Evolutionary conservation across 306 rosid species (phyloP).

Genomic region (Pterocarpus macrocarpus): DNA sequence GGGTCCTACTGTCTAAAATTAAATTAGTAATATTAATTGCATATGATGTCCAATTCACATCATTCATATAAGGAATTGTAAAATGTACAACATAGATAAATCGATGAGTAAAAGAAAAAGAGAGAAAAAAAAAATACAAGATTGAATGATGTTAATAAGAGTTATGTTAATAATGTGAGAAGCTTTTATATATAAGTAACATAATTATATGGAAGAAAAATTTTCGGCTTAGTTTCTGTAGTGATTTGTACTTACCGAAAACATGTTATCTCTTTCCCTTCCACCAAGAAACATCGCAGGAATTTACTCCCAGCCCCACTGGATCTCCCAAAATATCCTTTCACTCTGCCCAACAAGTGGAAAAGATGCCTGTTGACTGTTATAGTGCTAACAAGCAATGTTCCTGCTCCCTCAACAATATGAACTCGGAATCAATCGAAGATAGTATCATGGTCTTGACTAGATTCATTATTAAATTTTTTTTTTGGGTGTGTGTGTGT

Average conservation of each 20-base stretch:
- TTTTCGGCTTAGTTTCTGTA: neutral
- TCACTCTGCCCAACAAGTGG: constrained; percentile 4
- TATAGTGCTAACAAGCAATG: neutral
- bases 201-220: neutral
- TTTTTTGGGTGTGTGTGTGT: neutral
- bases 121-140: no score
- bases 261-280: neutral
- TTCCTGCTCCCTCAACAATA: neutral
- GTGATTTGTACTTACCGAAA: constrained; percentile 2
- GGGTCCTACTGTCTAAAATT: neutral
- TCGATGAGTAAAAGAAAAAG: neutral
- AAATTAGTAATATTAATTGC: neutral
- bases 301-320: constrained; percentile 35
- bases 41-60: neutral
- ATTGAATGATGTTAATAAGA: neutral
- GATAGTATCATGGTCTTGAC: neutral
- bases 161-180: neutral
- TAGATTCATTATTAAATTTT: neutral
- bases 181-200: neutral
- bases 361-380: neutral
- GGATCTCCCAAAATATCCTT: constrained; percentile 32
- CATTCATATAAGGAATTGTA: no score
- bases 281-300: constrained; percentile 17
- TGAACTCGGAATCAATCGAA: neutral
- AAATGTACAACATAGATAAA: neutral